phyloP scores from a whole-genome alignment of 2,329 filamentous ascomycete species.

The Macrophomina phaseolina region DNA sequence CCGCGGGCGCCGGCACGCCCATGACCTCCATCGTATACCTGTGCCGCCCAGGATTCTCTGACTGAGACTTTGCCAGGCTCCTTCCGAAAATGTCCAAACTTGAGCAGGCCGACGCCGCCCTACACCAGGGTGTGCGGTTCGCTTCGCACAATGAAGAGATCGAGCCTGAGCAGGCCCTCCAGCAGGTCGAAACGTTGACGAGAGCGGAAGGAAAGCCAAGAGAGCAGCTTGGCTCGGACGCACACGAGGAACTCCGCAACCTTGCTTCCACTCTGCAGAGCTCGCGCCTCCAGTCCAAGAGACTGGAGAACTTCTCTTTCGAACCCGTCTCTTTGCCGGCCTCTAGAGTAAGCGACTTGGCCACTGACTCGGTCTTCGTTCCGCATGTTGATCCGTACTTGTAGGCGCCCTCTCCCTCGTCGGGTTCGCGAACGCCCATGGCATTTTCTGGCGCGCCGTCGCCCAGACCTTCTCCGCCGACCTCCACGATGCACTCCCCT shows the following conservation, averaged over 20 bases:
- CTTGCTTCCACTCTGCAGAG: conserved; percentile 76
- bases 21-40: background rate
- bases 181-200: conserved; percentile 41
- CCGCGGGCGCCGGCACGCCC: conserved; percentile 2
- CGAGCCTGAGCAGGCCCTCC: conserved; percentile 41
- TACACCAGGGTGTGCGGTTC: conserved; percentile 46
- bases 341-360: conserved; percentile 70
- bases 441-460: conserved; percentile 59
- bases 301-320: conserved; percentile 86
- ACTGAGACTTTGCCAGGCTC: conserved; percentile 21
- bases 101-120: conserved; percentile 28
- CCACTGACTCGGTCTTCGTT: conserved; percentile 19
- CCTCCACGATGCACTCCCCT: conserved; percentile 80
- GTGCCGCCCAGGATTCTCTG: conserved; percentile 19
- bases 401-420: conserved; percentile 55
- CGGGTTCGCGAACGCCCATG: conserved; percentile 59
- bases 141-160: conserved; percentile 47
- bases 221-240: conserved; percentile 49
- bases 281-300: conserved; percentile 77
- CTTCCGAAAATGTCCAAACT: conserved; percentile 25
- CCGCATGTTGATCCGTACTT: conserved; percentile 37
- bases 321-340: conserved; percentile 88
- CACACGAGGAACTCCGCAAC: conserved; percentile 69
- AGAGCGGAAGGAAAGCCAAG: conserved; percentile 33
- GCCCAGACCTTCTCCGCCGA: conserved; percentile 69